Evolutionary conservation across 2,329 filamentous ascomycete genomes (phyloP).

Genomic region (Fusarium sp.): DNA sequence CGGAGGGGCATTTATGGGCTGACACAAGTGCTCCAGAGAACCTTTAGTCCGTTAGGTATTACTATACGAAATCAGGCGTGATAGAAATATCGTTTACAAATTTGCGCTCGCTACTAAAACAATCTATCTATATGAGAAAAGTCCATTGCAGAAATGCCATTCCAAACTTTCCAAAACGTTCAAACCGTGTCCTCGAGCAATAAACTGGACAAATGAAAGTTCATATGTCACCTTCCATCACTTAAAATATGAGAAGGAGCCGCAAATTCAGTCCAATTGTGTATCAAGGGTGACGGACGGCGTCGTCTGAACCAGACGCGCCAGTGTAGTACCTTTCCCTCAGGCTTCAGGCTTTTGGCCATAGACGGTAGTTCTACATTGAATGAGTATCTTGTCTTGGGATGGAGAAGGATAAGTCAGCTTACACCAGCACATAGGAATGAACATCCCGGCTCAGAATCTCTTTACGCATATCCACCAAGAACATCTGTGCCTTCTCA

Average conservation of each 20-base stretch:
- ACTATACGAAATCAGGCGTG: neutral
- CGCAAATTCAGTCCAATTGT: no score
- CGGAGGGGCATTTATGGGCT: no score
- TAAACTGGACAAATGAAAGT: neutral
- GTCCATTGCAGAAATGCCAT: neutral
- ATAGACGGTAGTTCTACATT: neutral
- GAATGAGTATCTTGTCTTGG: neutral
- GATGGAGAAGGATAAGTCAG: neutral
- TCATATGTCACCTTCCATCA: neutral
- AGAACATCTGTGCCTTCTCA: slow-evolving; percentile 14
- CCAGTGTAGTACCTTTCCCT: neutral
- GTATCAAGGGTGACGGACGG: no score
- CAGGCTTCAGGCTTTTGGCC: neutral
- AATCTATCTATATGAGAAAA: neutral
- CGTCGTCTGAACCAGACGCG: neutral
- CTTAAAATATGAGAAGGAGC: neutral
- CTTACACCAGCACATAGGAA: slow-evolving; percentile 4
- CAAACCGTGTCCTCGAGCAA: neutral
- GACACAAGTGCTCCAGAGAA: neutral
- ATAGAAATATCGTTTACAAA: neutral
- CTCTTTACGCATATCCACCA: slow-evolving; percentile 13
- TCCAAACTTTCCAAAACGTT: neutral
- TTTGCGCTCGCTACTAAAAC: neutral
- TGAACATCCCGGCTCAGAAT: slow-evolving; percentile 8
- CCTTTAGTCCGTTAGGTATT: neutral